Evolutionary conservation across 1,284 basidiomycete genomes (phyloP), one percentile per base, ranked within the genome.

Genomic region (Singerocomus inundabilis): DNA sequence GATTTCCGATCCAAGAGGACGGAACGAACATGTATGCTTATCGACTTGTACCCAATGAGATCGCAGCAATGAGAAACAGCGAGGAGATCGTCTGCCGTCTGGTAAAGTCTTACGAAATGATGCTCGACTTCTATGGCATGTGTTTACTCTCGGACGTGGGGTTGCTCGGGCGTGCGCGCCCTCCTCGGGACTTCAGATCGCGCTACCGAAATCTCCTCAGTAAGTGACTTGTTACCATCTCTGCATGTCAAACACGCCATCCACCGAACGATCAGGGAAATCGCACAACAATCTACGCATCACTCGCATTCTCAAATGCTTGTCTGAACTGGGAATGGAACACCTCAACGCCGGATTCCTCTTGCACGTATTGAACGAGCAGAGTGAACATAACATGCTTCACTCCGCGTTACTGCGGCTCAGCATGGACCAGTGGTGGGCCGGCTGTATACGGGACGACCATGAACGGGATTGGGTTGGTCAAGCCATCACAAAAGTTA

Each of bases 391-490:
- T 8, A 51, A 72, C 15, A 67, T 77, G 56, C 71, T 90, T 31
- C 72, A 80, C 58, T 72, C 77, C 5, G 58, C 63, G 5, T 70
- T 70, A 25, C 69, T 88, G 39, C 68, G 70, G 39, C 70, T 71
- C 52, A 88, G 85, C 64, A 84, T 90, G 81, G 87, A 89, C 55
- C 69, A 73, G 49, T 91, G 84, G 83, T 90, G 88, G 88, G 78
- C 80, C 24, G 83, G 85, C 59, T 89, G 86, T 62, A 71, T 89
- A 44, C 70, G 86, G 52, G 75, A 85, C 54, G 72, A 78, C 18
- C 69, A 71, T 51, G 84, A 85, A 56, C 70, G 86, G 54, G 63
- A 70, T 33, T 82, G 77, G 75, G 72, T 89, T 30, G 70, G 73
- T 26, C 66, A 61, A 29, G 56, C 76, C 43, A 80, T 88, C 31